Base-by-base conservation (phyloP, 2,329 filamentous ascomycete genomes). In the Fusarium sp. region DNA sequence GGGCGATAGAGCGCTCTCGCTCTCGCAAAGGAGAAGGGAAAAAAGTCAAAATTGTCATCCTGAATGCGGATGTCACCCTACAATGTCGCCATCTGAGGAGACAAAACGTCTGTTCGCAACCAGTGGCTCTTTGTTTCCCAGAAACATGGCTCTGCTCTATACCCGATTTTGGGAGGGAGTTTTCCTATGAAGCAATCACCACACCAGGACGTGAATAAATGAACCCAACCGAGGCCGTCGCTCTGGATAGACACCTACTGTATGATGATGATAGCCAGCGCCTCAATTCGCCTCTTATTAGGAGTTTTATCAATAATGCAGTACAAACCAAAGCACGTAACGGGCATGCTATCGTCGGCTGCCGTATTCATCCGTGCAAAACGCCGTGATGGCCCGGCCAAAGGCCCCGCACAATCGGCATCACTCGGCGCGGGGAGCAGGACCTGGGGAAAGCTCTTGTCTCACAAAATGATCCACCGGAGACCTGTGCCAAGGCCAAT, bases 181-280 rank as follows among this genome's bases (percentile, higher is more conserved):
- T 61, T 34, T 61, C 52, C 34, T 71, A 71, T 71, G 46, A 71
- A 71, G 50, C 39, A 42, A 45, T 36, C 48, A 61, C 36, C 20
- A 71, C 68, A 17, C 63, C 68, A 43, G 63, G 68, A 71, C 28
- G 68, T 71, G 68, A 58, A 71, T 64, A 40, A 61, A 71, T 71
- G 24, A 69, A 63, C 28, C 4, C 40, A 64, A 53, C 45, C 45
- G 39, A 42, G 40, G 62, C 59, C 61, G 24, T 64, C 46, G 59
- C 43, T 61, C 46, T 63, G 57, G 36, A 28, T 53, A 51, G 45
- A 52, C 56, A 15, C 40, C 46, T 39, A 15, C 15, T 36, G 28
- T 34, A 17, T 13, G 33, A 28, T 33, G 22, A 31, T 43, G 50
- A 56, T 53, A n/a, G 46, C 31, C 18, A 24, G 49, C 44, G 54